Evolutionary conservation across 805 yeast genomes (phyloP).

Genomic region (Barnettozyma californica): DNA sequence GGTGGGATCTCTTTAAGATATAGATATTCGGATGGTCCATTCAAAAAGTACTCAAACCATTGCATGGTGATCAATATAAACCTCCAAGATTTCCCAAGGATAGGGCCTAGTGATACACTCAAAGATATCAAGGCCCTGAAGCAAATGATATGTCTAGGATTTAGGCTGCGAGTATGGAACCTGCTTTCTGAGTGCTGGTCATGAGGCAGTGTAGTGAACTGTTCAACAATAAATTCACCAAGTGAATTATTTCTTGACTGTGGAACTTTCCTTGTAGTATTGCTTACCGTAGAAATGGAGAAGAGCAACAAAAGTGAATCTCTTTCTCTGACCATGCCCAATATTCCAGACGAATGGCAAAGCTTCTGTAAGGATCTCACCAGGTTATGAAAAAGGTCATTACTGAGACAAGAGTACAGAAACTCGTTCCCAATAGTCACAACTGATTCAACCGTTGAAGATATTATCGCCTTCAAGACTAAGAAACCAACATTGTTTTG

Average conservation of each 20-base stretch:
- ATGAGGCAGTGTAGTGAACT: constrained; percentile 21
- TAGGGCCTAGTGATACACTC: constrained; percentile 77
- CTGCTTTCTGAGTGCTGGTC: constrained; percentile 7
- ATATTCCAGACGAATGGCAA: constrained; percentile 76
- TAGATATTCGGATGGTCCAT: constrained; percentile 47
- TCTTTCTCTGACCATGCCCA: constrained; percentile 51
- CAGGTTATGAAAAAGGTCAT: constrained; percentile 59
- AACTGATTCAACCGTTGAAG: constrained; percentile 34
- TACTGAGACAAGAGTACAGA: constrained; percentile 63
- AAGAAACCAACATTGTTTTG: constrained; percentile 9
- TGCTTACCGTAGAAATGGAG: constrained; percentile 39
- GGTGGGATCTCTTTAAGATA: constrained; percentile 36
- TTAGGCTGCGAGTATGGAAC: constrained; percentile 41
- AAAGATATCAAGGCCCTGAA: constrained; percentile 74
- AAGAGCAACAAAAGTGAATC: constrained; percentile 51
- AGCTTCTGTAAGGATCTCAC: constrained; percentile 75
- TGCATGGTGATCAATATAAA: constrained; percentile 59
- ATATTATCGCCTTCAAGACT: constrained; percentile 25
- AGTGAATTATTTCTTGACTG: constrained; percentile 33
- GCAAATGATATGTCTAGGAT: constrained; percentile 67
- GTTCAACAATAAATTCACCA: constrained; percentile 48
- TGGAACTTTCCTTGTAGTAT: constrained; percentile 28
- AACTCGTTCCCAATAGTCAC: constrained; percentile 43
- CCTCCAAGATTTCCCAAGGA: constrained; percentile 63
- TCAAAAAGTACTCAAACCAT: constrained; percentile 70